These are phyloP conservation scores for Ananas comosus DNA, from an alignment of 176 grass and related monocot genomes.

Conservation along the genomic window DNA sequence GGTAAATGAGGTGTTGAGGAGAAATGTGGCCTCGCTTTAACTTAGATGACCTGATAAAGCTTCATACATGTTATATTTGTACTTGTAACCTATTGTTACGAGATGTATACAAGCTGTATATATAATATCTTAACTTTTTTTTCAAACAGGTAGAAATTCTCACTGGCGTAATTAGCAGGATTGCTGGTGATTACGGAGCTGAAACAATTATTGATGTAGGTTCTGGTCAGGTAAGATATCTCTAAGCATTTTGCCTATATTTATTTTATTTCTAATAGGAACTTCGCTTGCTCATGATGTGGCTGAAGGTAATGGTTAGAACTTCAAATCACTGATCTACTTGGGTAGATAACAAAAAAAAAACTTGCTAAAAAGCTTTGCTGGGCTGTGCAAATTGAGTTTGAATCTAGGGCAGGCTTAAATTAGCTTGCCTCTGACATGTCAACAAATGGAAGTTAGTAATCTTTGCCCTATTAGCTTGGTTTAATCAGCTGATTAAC, in stretches of 20 bases:
- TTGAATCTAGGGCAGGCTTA: too few relatives aligned
- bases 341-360: too few relatives aligned
- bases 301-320: background rate
- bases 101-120: background rate
- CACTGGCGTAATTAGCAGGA: slow-evolving; percentile 39
- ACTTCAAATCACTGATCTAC: too few relatives aligned
- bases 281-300: background rate
- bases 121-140: background rate
- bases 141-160: slow-evolving; percentile 63
- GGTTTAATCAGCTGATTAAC: too few relatives aligned
- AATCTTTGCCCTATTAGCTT: too few relatives aligned
- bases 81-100: slow-evolving; percentile 15
- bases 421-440: too few relatives aligned
- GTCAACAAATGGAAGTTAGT: too few relatives aligned
- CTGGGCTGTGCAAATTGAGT: too few relatives aligned
- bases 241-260: background rate
- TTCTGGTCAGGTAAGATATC: slow-evolving; percentile 69
- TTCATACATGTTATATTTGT: background rate
- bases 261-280: background rate
- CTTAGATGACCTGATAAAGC: background rate
- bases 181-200: slow-evolving; percentile 34
- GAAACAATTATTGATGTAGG: slow-evolving; percentile 84
- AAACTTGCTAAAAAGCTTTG: too few relatives aligned
- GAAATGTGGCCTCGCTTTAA: background rate
- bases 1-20: slow-evolving; percentile 23